Conservation (phyloP, 108 stramenopile species). For the Hondaea fermentalgiana region DNA sequence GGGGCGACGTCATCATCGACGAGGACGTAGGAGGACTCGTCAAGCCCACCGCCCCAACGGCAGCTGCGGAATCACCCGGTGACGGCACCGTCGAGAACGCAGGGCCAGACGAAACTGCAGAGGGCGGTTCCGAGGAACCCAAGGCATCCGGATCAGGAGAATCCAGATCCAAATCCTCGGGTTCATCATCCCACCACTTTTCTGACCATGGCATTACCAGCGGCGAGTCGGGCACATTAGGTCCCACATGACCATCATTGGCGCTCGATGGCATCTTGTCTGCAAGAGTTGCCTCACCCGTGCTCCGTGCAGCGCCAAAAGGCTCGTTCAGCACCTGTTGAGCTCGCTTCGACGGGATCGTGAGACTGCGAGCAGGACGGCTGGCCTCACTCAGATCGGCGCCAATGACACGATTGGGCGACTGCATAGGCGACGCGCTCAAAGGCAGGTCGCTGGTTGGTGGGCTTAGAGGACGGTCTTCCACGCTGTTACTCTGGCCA, state of each 20-base stretch:
- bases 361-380: not conserved
- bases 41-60: too few relatives aligned
- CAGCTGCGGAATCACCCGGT: too few relatives aligned
- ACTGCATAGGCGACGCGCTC: not conserved
- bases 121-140: not conserved
- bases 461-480: not conserved
- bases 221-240: not conserved
- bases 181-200: not conserved
- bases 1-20: too few relatives aligned
- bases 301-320: not conserved
- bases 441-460: not conserved
- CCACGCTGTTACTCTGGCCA: not conserved
- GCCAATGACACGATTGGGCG: not conserved
- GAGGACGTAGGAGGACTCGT: too few relatives aligned
- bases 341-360: not conserved
- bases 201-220: not conserved
- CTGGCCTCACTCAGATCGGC: not conserved
- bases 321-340: not conserved
- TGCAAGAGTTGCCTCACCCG: too few relatives aligned
- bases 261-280: too few relatives aligned
- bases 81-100: too few relatives aligned
- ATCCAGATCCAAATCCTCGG: not conserved
- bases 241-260: not conserved
- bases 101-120: too few relatives aligned
- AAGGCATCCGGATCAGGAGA: not conserved